phyloP scores from a whole-genome alignment of 2,329 filamentous ascomycete genomes.

The Epicoccum nigrum region DNA sequence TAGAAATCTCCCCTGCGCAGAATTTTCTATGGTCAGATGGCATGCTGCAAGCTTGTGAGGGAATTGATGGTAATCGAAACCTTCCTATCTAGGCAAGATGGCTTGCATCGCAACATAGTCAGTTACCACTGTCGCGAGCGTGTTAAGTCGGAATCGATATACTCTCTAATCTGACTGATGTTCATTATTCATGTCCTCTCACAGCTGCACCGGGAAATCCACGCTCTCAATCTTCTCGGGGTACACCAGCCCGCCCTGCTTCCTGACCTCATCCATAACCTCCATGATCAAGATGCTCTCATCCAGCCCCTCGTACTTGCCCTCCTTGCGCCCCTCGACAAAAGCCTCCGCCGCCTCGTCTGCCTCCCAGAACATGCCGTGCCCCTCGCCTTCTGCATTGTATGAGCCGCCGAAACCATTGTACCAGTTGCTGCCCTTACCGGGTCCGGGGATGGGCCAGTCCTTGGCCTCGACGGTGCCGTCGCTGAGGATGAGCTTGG shows the following conservation, averaged over 20 bases:
- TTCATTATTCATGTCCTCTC: no score
- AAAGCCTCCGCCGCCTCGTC: constrained; percentile 78
- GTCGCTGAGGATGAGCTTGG: constrained; percentile 64
- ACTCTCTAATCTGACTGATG: no score
- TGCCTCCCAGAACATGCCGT: constrained; percentile 90
- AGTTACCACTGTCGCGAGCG: no score
- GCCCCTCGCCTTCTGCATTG: constrained; percentile 65
- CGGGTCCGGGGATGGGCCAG: constrained; percentile 55
- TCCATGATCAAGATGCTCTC: constrained; percentile 90
- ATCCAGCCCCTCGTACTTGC: constrained; percentile 64
- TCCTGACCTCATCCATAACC: constrained; percentile 72
- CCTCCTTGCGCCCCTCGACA: constrained; percentile 78
- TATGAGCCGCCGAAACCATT: constrained; percentile 53
- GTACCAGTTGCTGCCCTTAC: constrained; percentile 54
- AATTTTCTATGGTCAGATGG: no score
- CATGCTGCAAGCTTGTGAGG: no score
- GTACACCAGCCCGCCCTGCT: constrained; percentile 67
- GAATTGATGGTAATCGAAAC: no score
- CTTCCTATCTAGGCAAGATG: no score
- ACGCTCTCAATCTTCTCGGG: constrained; percentile 68
- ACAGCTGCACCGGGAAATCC: constrained; percentile 41
- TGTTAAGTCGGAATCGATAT: no score
- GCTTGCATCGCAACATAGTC: no score
- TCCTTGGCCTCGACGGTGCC: constrained; percentile 56
- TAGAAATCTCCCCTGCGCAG: no score